Conservation (phyloP, 1,139 yeast species). For the Scheffersomyces insectosa region DNA sequence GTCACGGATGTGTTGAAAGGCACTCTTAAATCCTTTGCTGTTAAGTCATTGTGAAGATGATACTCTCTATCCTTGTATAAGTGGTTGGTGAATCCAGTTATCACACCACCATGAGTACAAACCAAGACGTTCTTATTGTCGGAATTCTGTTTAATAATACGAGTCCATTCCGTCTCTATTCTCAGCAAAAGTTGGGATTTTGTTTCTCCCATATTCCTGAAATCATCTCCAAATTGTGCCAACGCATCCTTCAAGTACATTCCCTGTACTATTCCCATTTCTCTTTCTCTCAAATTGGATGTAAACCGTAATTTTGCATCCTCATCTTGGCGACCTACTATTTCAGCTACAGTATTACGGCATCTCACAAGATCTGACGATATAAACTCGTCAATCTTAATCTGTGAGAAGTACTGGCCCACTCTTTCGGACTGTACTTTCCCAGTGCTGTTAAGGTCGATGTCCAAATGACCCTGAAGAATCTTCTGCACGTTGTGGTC, state of each 20-base stretch:
- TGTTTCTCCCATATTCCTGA: constrained; percentile 46
- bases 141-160: constrained; percentile 39
- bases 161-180: constrained; percentile 49
- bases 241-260: constrained; percentile 69
- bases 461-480: constrained; percentile 73
- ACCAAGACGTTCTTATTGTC: constrained; percentile 53
- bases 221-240: constrained; percentile 36
- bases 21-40: constrained; percentile 50
- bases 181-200: constrained; percentile 48
- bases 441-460: constrained; percentile 62
- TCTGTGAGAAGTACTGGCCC: constrained; percentile 39
- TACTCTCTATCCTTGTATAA: constrained; percentile 40
- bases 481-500: constrained; percentile 65
- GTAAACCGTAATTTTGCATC: constrained; percentile 22
- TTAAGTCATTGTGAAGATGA: constrained; percentile 35
- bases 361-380: constrained; percentile 68
- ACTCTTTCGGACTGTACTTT: constrained; percentile 52
- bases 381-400: constrained; percentile 51
- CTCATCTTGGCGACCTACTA: constrained; percentile 30
- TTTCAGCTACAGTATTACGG: constrained; percentile 48
- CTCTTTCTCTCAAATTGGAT: constrained; percentile 63
- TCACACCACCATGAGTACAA: constrained; percentile 88
- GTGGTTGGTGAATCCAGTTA: constrained; percentile 58
- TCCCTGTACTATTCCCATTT: constrained; percentile 81
- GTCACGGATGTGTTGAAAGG: constrained; percentile 77